Base-by-base conservation (phyloP, 192 early-diverging fungal species). In the Coemansia sp. region DNA sequence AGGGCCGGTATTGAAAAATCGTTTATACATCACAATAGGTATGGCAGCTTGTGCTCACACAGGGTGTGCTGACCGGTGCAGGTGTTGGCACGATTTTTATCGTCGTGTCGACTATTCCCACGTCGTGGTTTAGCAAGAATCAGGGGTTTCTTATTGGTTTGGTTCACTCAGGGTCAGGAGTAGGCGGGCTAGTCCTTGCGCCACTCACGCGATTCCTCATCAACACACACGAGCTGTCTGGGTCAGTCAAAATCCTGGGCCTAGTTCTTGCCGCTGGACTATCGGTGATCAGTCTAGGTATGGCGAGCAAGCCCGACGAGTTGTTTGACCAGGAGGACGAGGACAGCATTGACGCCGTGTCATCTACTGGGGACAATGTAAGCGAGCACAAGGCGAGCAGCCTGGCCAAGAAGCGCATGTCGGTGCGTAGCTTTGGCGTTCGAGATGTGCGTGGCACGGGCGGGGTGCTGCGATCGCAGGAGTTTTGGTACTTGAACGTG, bases 401-500 rank as follows among this genome's bases (percentile, higher is more conserved):
- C 5, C 61, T 79, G 12, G 81, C 81, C 39, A 84, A 84, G 71
- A 84, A 84, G 74, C 81, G 81, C 73, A 79, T 79, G 76, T 84
- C 81, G 5, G 74, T 76, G 40, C 81, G 81, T 64, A 84, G 81
- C 71, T 84, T 84, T 84, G 81, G 81, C 24, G 81, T 84, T 33
- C 81, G 81, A 6, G 73, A 84, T 38, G 81, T 84, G 68, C 81
- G 79, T 49, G 73, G 77, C 46, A 84, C 81, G 0, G 50, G 71
- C 38, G 81, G 73, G 1, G 81, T 84, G 27, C 77, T 84, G 5
- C 65, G 77, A 39, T 84, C 81, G 46, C 72, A 78, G 13, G 81
- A 84, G 81, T 84, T 84, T 16, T 84, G 81, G 81, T 84, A 76
- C 73, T 41, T 84, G 70, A 84, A 84, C n/a, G 31, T 79, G 15